Conservation (phyloP, 441 rosid species). For the Populus hybrid region DNA sequence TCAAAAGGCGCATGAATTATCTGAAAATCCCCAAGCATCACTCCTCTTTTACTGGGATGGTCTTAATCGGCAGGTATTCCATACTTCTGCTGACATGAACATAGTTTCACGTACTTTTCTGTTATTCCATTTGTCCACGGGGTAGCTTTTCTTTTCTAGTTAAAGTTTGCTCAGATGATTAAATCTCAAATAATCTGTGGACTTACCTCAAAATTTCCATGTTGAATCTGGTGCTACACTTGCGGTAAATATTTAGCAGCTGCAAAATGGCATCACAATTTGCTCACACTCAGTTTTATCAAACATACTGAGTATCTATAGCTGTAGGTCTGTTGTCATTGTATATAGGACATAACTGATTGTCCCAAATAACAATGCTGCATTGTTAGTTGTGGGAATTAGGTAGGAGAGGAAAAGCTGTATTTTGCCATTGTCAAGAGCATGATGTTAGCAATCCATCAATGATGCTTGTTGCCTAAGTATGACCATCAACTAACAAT, state of each 20-base stretch:
- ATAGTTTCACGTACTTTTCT: not conserved
- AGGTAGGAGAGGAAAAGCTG: not conserved
- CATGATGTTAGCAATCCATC: not conserved
- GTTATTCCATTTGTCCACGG: not conserved
- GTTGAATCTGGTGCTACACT: not conserved
- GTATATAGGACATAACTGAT: not conserved
- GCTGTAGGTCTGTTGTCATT: not conserved
- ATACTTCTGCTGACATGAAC: conserved; percentile 9
- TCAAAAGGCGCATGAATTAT: conserved; percentile 67
- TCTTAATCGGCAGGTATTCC: conserved; percentile 77
- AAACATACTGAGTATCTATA: not conserved
- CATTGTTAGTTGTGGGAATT: not conserved
- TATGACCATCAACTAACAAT: not conserved
- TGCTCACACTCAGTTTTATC: not conserved
- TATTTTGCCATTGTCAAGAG: not conserved
- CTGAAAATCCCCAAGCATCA: conserved; percentile 84
- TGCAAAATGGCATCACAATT: not conserved
- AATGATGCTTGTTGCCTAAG: not conserved
- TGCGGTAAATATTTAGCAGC: not conserved
- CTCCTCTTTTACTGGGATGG: conserved; percentile 92
- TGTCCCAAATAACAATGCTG: not conserved
- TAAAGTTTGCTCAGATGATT: not conserved
- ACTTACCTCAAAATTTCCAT: not conserved
- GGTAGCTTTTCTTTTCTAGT: not conserved
- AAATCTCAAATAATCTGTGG: not conserved